A percentile compares a stretch with the other conserved stretches of the same genome.
Evolutionary conservation across 2,329 filamentous ascomycete species (phyloP).

Genomic region (Ophiocordyceps australis): DNA sequence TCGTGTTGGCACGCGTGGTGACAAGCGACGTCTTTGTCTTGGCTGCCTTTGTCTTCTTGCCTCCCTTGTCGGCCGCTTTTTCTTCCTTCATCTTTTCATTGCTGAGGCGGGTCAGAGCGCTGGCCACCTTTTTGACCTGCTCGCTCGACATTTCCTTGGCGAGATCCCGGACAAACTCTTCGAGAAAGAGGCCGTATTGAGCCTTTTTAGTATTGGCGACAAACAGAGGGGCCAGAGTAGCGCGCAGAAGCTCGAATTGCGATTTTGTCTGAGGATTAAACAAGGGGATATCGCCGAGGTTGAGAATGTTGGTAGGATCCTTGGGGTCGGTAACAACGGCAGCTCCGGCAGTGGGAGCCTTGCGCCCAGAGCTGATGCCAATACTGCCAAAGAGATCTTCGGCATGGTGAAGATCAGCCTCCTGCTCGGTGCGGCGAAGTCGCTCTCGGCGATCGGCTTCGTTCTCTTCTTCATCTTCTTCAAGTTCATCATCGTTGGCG

Average conservation of each 20-base stretch:
- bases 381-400: constrained; percentile 76
- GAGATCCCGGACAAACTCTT: constrained; percentile 79
- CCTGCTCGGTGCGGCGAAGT: constrained; percentile 64
- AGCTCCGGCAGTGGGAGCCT: constrained; percentile 44
- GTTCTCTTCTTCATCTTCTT: constrained; percentile 52
- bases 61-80: constrained; percentile 82
- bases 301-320: constrained; percentile 63
- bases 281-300: constrained; percentile 61
- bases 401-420: constrained; percentile 75
- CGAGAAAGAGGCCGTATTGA: constrained; percentile 76
- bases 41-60: constrained; percentile 91
- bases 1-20: constrained; percentile 37
- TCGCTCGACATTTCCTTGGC: constrained; percentile 76
- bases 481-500: constrained; percentile 34
- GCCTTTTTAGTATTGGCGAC: constrained; percentile 64
- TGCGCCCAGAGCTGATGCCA: constrained; percentile 47
- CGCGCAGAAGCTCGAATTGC: constrained; percentile 67
- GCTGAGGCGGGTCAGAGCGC: constrained; percentile 67
- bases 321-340: constrained; percentile 50
- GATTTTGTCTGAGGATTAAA: constrained; percentile 82
- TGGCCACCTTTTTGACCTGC: constrained; percentile 93
- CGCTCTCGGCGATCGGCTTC: constrained; percentile 58
- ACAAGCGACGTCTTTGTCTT: constrained; percentile 86
- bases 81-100: constrained; percentile 99
- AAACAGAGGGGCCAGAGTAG: constrained; percentile 64